Conservation (phyloP, 805 yeast species). For the Ogataea pilisensis region DNA sequence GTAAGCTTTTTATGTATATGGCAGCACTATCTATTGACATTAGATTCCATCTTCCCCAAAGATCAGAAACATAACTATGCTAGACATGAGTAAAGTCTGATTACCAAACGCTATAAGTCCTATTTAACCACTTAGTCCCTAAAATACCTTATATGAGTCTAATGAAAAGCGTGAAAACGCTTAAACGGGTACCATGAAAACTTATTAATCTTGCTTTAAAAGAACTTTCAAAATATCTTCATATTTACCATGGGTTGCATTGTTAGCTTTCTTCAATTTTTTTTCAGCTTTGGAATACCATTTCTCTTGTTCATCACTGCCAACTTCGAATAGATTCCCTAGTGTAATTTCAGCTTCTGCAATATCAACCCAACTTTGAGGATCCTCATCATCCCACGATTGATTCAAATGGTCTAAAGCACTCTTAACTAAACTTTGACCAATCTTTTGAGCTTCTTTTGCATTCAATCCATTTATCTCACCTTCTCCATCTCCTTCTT, state of each 20-base stretch:
- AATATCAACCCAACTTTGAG: slow-evolving; percentile 74
- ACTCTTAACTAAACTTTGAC: slow-evolving; percentile 41
- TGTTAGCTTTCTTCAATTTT: slow-evolving; percentile 66
- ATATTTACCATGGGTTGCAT: slow-evolving; percentile 73
- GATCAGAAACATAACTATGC: too few species aligned
- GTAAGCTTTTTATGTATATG: too few species aligned
- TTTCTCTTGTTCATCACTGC: slow-evolving; percentile 61
- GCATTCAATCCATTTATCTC: slow-evolving; percentile 36
- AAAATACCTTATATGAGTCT: too few species aligned
- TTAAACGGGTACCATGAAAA: too few species aligned
- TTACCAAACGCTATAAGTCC: too few species aligned
- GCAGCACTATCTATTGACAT: too few species aligned
- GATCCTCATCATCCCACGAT: slow-evolving; percentile 69
- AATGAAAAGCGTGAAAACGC: too few species aligned
- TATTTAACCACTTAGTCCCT: too few species aligned
- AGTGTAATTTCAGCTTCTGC: slow-evolving; percentile 83
- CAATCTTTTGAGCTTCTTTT: slow-evolving; percentile 44
- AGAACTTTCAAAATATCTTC: slow-evolving; percentile 59
- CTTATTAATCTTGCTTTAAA: slow-evolving; percentile 16
- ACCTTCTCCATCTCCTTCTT: slow-evolving; percentile 26
- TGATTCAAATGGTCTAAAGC: slow-evolving; percentile 56
- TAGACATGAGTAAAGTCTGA: too few species aligned
- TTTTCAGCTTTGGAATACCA: slow-evolving; percentile 67
- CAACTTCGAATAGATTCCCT: slow-evolving; percentile 69
- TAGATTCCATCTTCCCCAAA: too few species aligned